These are phyloP conservation scores for Anthracocystis panici-leucophaei DNA, from an alignment of 1,284 basidiomycete genomes.

Conservation along the genomic window DNA sequence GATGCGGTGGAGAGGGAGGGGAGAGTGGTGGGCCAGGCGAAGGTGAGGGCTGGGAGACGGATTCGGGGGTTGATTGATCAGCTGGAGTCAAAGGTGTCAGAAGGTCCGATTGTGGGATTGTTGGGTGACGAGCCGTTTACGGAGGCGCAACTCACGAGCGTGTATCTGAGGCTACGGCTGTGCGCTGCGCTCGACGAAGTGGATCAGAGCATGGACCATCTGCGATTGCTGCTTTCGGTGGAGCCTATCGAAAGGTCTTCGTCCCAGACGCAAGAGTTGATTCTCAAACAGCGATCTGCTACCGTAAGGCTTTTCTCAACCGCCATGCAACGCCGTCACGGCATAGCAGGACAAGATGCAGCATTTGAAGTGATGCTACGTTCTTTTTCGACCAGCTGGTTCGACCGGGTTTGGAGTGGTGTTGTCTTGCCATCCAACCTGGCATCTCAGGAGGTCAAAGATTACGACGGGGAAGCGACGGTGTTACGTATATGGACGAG, in stretches of 20 bases:
- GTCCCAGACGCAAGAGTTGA: constrained; percentile 5
- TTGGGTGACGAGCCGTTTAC: neutral
- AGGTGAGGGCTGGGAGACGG: neutral
- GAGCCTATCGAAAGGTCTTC: neutral
- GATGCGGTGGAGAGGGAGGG: constrained; percentile 8
- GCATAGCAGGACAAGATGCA: constrained; percentile 6
- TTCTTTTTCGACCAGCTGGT: constrained; percentile 10
- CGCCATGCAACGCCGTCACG: constrained; percentile 9
- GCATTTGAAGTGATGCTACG: constrained; percentile 20
- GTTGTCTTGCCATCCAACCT: constrained; percentile 10
- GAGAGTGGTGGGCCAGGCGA: no score
- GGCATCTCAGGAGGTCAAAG: neutral
- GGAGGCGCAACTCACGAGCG: constrained; percentile 8
- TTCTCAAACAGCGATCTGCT: constrained; percentile 31
- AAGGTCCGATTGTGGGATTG: neutral
- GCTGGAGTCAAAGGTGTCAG: neutral
- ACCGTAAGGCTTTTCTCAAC: constrained; percentile 34
- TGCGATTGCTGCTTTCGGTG: constrained; percentile 6
- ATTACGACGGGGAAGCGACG: constrained; percentile 6
- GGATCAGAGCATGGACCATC: constrained; percentile 2
- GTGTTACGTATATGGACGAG: constrained; percentile 38
- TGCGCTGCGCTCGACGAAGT: constrained; percentile 9
- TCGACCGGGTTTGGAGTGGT: constrained; percentile 21
- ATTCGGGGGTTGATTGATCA: neutral
- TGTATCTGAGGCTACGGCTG: constrained; percentile 14